Percentiles rank a stretch among this genome's conserved stretches.
Evolutionary conservation across 169 alveolate species (phyloP).

Genomic region (Babesia caballi): DNA sequence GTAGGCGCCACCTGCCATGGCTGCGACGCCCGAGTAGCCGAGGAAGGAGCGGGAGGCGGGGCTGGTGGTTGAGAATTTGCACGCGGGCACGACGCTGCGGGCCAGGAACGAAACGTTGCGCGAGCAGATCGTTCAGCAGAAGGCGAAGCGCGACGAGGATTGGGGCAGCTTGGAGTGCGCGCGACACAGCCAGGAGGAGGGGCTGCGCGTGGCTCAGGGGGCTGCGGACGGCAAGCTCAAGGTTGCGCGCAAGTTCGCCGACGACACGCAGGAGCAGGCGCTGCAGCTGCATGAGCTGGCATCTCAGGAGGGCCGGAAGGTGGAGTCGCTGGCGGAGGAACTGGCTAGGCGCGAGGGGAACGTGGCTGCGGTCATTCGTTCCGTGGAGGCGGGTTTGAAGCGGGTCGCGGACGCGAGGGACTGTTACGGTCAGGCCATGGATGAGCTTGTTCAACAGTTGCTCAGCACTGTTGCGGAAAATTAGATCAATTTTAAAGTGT

Average conservation of each 20-base stretch:
- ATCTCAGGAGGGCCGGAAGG: neutral
- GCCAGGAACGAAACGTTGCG: constrained; percentile 21
- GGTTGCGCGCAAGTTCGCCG: constrained; percentile 34
- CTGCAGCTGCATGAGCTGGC: neutral
- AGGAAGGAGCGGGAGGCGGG: too few relatives aligned
- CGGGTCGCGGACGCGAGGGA: constrained; percentile 21
- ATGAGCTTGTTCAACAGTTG: too few relatives aligned
- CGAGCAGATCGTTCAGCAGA: constrained; percentile 17
- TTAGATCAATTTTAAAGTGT: too few relatives aligned
- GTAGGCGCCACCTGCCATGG: too few relatives aligned
- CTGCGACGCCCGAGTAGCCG: too few relatives aligned
- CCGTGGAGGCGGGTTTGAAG: neutral
- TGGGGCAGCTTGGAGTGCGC: neutral
- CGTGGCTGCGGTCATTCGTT: neutral
- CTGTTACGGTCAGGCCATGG: constrained; percentile 6
- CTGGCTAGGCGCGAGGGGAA: neutral
- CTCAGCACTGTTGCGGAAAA: too few relatives aligned
- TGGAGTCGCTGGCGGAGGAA: neutral
- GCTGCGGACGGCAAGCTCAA: constrained; percentile 19
- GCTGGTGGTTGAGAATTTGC: constrained; percentile 36
- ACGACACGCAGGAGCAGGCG: constrained; percentile 4
- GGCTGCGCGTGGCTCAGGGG: neutral
- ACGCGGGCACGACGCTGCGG: neutral
- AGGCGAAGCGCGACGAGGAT: constrained; percentile 16
- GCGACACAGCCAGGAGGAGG: constrained; percentile 27